phyloP scores from a whole-genome alignment of 2,329 filamentous ascomycete genomes.

The Magnaporthiopsis incrustans region DNA sequence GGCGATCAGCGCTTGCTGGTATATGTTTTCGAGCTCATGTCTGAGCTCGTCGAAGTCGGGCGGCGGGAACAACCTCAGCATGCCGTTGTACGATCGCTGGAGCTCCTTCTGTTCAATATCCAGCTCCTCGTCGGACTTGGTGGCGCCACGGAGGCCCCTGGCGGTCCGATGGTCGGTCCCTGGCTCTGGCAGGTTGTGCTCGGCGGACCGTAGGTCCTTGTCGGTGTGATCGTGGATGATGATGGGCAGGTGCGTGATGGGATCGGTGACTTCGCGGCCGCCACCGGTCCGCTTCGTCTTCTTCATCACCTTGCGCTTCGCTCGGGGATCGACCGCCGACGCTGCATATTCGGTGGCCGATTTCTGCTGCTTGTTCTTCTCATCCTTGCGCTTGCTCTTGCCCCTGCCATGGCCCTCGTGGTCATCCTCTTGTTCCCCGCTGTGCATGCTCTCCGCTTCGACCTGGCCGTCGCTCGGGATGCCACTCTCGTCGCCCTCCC shows the following conservation, averaged over 20 bases:
- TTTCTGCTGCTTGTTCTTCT: constrained; percentile 17
- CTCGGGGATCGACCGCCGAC: constrained; percentile 31
- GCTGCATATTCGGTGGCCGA: constrained; percentile 29
- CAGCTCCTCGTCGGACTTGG: constrained; percentile 32
- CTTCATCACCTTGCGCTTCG: constrained; percentile 41
- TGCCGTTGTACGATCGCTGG: constrained; percentile 31
- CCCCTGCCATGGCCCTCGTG: neutral
- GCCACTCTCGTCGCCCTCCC: constrained; percentile 8
- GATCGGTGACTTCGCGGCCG: constrained; percentile 62
- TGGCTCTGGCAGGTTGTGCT: constrained; percentile 26
- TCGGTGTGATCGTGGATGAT: constrained; percentile 61
- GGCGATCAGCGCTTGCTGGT: constrained; percentile 27
- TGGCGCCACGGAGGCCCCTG: constrained; percentile 28
- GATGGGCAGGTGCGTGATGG: constrained; percentile 63
- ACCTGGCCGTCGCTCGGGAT: constrained; percentile 14
- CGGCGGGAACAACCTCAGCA: constrained; percentile 38
- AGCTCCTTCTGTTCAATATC: constrained; percentile 24
- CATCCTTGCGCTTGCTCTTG: constrained; percentile 7
- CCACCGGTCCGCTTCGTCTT: constrained; percentile 33
- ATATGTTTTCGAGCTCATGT: constrained; percentile 22
- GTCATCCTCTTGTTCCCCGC: neutral
- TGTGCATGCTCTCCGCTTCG: constrained; percentile 6
- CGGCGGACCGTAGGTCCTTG: constrained; percentile 43
- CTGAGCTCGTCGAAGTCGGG: constrained; percentile 37
- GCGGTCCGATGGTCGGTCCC: constrained; percentile 28